These are phyloP conservation scores for Ensete ventricosum DNA, from an alignment of 176 grass and related monocot species.

Conservation along the genomic window DNA sequence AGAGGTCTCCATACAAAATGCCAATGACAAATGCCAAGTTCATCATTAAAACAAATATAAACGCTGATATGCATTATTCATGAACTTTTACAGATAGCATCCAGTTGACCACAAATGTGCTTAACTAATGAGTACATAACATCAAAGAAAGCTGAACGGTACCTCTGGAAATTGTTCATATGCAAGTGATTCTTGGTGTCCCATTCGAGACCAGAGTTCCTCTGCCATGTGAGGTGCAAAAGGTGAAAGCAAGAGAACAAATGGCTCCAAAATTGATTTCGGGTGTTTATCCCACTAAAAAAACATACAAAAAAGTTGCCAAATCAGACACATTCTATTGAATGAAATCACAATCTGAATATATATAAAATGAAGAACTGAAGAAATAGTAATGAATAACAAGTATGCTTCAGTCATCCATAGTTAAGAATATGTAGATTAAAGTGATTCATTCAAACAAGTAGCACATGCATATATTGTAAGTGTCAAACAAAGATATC, in stretches of 20 bases:
- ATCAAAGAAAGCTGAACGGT: not conserved
- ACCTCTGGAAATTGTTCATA: slow-evolving; percentile 83
- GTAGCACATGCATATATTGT: not conserved
- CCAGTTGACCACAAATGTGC: not conserved
- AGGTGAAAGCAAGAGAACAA: slow-evolving; percentile 78
- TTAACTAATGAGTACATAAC: not conserved
- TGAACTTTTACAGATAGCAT: not conserved
- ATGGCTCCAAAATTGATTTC: slow-evolving; percentile 52
- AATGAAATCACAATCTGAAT: not conserved
- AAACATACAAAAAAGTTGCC: slow-evolving; percentile 4
- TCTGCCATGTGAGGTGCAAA: slow-evolving; percentile 84
- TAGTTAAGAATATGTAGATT: not conserved
- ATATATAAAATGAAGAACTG: not conserved
- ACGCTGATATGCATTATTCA: not conserved
- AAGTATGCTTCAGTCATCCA: not conserved
- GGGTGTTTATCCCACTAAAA: slow-evolving; percentile 68
- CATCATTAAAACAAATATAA: not conserved
- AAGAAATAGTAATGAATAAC: not conserved
- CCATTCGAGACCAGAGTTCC: slow-evolving; percentile 91
- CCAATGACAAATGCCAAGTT: not conserved
- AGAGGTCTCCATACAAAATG: not conserved
- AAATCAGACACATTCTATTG: not conserved
- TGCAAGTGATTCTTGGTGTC: slow-evolving; percentile 55
- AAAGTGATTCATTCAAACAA: not conserved
- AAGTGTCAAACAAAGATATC: too few species aligned